Conservation (phyloP, 768 basidiomycete genomes). For the Amanita polypyramis region DNA sequence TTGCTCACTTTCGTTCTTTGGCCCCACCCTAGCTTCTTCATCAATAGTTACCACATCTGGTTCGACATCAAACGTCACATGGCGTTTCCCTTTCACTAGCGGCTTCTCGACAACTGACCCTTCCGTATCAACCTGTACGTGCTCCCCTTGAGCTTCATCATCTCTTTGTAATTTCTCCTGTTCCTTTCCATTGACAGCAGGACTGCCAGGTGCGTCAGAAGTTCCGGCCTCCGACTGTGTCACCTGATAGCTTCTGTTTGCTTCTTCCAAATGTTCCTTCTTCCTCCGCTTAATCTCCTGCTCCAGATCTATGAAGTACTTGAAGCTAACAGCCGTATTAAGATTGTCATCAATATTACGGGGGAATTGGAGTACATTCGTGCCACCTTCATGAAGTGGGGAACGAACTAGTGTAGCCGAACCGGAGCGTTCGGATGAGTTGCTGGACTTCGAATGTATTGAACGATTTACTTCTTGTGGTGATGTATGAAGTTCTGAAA, state of each 20-base stretch:
- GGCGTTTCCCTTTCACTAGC: constrained; percentile 42
- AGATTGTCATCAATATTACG: constrained; percentile 28
- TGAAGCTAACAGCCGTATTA: constrained; percentile 36
- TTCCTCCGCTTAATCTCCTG: constrained; percentile 29
- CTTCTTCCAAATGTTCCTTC: constrained; percentile 16
- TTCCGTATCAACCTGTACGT: constrained; percentile 6
- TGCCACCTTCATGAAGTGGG: constrained; percentile 14
- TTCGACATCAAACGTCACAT: constrained; percentile 65
- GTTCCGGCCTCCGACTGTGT: constrained; percentile 13
- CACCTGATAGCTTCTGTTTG: constrained; percentile 13
- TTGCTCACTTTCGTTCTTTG: constrained; percentile 17
- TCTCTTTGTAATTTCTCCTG: constrained; percentile 11
- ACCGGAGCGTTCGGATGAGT: constrained; percentile 20
- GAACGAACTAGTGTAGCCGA: constrained; percentile 25
- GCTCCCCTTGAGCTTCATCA: background rate
- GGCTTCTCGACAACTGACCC: constrained; percentile 8
- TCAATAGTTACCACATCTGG: constrained; percentile 42
- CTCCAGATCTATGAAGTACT: constrained; percentile 32
- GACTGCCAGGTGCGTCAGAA: constrained; percentile 8
- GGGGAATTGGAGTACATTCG: constrained; percentile 30
- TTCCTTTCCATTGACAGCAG: constrained; percentile 14
- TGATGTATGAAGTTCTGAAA: constrained; percentile 12
- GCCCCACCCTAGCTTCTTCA: constrained; percentile 20
- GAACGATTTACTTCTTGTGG: constrained; percentile 14
- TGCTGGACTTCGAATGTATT: constrained; percentile 13